Evolutionary conservation across 106 monocot species (phyloP), one percentile per base, ranked within the genome.

Genomic region (Platanthera guangdongensis): DNA sequence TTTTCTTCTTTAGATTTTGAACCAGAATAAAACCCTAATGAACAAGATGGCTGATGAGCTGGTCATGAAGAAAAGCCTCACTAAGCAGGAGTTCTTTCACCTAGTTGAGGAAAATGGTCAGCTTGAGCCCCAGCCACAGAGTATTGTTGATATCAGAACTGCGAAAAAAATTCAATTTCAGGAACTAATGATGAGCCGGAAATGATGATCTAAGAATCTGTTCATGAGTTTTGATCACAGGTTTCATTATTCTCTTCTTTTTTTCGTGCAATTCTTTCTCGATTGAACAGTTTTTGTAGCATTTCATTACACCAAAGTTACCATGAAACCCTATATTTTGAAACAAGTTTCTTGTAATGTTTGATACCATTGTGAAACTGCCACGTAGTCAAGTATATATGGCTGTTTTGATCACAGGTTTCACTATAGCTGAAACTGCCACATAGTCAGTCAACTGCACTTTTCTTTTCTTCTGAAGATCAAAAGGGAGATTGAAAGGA

Each of bases 11-110:
- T 81, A 94, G 94, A 94, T 94, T 55, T 80, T 94, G 78, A 59
- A 80, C 16, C 84, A 86, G 15, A 94, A 94, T 68, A 50, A 78
- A 76, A 51, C 51, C 16, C 88, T 94, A 14, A 86, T 85, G 88
- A 86, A 90, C 77, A 74, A 79, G 15, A 73, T 94, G 57, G 88
- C 90, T 9, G 83, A 94, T 73, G 75, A 73, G 62, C 88, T 94
- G 47, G 73, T 94, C 1, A 54, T 82, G 57, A 94, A 94, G 88
- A 94, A 88, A 82, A 94, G 86, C 71, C 80, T 94, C n/a, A 81
- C 84, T 9, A 94, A 94, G 81, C 54, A 83, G 67, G 94, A 94
- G n/a, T 94, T 94, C 67, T 85, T 73, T 74, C 47, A 62, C 14
- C 76, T 94, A 48, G 94, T 94, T 13, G 85, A 86, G 45, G 82